Conservation (phyloP, 2,329 filamentous ascomycete species). For the Pseudocercospora ulei region DNA sequence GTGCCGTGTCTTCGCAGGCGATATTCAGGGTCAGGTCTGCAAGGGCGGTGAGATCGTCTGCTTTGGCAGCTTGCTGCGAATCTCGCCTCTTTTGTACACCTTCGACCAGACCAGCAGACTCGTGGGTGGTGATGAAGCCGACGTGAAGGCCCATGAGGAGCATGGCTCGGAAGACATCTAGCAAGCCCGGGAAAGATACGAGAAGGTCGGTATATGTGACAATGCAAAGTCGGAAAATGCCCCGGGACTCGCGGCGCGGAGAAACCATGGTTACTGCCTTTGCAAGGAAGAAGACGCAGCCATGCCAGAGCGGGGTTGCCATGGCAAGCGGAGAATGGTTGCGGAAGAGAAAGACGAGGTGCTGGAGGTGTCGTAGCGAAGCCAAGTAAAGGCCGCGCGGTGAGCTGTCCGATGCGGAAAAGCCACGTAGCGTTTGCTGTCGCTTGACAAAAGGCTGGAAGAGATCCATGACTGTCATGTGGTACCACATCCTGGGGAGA, state of each 20-base stretch:
- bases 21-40: neutral
- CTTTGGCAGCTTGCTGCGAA: conserved; percentile 5
- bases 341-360: conserved; percentile 5
- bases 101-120: neutral
- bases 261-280: conserved; percentile 6
- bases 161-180: conserved; percentile 8
- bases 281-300: conserved; percentile 8
- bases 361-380: conserved; percentile 8
- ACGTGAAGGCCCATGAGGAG: conserved; percentile 6
- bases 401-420: conserved; percentile 7
- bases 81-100: conserved; percentile 1
- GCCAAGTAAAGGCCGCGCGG: conserved; percentile 4
- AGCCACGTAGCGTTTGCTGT: conserved; percentile 2
- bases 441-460: conserved; percentile 9
- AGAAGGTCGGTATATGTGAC: conserved; percentile 8
- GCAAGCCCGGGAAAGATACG: conserved; percentile 8
- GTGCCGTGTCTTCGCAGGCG: conserved; percentile 1
- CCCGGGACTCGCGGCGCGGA: neutral
- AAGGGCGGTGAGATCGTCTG: neutral
- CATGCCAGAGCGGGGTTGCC: conserved; percentile 9
- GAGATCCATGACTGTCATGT: conserved; percentile 9
- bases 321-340: conserved; percentile 2
- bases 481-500: conserved; percentile 9
- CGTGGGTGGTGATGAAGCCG: conserved; percentile 3
- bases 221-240: conserved; percentile 7